Conservation (phyloP, 1,284 basidiomycete genomes). For the Trichosporon sp. region DNA sequence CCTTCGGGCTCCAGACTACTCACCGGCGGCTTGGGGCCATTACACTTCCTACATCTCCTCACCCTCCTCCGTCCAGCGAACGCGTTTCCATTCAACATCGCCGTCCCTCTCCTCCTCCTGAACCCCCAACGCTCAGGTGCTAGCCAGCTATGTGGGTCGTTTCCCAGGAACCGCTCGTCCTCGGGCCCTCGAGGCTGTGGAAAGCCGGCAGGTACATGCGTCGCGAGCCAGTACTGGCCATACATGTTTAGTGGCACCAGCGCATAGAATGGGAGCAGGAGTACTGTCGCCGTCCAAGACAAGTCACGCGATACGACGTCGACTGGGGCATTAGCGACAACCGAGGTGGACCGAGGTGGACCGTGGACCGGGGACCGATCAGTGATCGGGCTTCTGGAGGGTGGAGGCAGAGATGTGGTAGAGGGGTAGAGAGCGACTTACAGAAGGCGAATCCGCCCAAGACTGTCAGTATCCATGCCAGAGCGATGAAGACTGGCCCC, state of each 20-base stretch:
- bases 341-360: too few species aligned
- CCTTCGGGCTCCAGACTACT: conserved; percentile 29
- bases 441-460: conserved; percentile 73
- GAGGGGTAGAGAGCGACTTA: conserved; percentile 48
- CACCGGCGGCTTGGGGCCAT: conserved; percentile 73
- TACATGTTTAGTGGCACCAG: conserved; percentile 73
- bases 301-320: conserved; percentile 59
- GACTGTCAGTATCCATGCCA: conserved; percentile 67
- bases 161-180: conserved; percentile 29
- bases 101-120: not conserved
- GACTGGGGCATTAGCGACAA: conserved; percentile 53
- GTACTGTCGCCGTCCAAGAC: conserved; percentile 51
- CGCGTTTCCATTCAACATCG: not conserved
- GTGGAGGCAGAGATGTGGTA: too few species aligned
- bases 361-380: too few species aligned
- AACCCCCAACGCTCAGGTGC: conserved; percentile 32
- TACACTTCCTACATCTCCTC: conserved; percentile 65
- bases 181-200: conserved; percentile 40
- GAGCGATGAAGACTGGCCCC: conserved; percentile 77
- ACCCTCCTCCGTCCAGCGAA: conserved; percentile 24
- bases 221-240: conserved; percentile 77
- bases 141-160: conserved; percentile 22
- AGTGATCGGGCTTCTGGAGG: too few species aligned
- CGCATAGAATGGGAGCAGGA: conserved; percentile 60
- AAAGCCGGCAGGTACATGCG: conserved; percentile 69